Conservation (phyloP, 176 grass and related monocot species). For the Musa schizocarpa region DNA sequence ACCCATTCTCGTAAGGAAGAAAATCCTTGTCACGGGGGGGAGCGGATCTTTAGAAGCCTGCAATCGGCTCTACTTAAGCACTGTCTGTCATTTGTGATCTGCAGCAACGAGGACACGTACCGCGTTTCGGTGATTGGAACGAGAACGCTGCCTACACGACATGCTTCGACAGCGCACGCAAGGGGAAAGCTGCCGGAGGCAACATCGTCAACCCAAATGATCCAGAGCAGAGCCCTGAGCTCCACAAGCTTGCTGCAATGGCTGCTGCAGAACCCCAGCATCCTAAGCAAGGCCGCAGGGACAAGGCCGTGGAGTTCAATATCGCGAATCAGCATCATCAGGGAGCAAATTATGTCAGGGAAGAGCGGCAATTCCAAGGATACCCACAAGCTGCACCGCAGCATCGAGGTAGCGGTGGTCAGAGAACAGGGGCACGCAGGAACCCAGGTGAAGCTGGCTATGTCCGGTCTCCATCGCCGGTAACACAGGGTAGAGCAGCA, state of each 20-base stretch:
- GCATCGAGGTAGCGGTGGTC: background rate
- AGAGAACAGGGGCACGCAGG: background rate
- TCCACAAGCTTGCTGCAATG: background rate
- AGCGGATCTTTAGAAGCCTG: background rate
- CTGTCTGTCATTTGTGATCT: background rate
- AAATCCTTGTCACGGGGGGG: no score
- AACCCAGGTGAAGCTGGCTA: background rate
- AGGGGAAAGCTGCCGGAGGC: background rate
- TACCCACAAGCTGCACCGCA: background rate
- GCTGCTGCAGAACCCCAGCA: background rate
- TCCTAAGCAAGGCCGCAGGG: background rate
- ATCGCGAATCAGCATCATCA: background rate
- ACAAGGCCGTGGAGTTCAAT: no score
- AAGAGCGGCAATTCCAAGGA: background rate
- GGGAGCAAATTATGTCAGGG: background rate
- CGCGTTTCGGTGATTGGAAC: conserved; percentile 7
- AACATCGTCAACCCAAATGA: conserved; percentile 5
- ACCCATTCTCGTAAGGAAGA: no score
- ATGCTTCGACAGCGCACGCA: background rate
- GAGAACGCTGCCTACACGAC: conserved; percentile 1
- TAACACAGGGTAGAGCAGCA: conserved; percentile 1
- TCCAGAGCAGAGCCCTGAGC: background rate
- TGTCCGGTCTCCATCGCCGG: background rate
- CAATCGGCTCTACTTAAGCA: background rate
- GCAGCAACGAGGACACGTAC: conserved; percentile 4